Evolutionary conservation across 1,284 basidiomycete species (phyloP).

Genomic region (Cryptococcus sp.): DNA sequence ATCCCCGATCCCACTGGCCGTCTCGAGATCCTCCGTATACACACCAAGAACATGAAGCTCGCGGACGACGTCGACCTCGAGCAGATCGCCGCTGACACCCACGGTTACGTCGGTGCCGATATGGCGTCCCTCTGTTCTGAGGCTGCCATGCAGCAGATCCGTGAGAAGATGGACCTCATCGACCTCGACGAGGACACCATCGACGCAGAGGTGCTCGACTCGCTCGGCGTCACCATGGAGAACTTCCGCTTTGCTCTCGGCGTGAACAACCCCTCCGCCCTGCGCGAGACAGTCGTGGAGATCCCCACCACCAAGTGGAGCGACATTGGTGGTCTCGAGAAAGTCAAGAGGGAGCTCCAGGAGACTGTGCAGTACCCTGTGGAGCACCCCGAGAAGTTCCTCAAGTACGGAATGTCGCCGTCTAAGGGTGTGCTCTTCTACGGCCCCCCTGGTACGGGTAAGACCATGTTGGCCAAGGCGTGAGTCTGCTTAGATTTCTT

Average conservation of each 20-base stretch:
- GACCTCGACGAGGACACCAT: conserved; percentile 92
- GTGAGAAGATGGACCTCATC: conserved; percentile 96
- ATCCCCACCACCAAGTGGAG: conserved; percentile 96
- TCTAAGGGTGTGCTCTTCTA: conserved; percentile 98
- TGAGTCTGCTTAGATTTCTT: conserved; percentile 62
- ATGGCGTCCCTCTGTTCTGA: conserved; percentile 94
- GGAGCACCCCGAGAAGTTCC: conserved; percentile 99
- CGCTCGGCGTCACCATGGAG: conserved; percentile 94
- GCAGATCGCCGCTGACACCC: conserved; percentile 97
- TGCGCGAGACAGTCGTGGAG: conserved; percentile 94
- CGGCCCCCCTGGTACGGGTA: conserved; percentile 97
- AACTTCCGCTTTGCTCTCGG: conserved; percentile 94
- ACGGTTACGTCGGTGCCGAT: conserved; percentile 99
- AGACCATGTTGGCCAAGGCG: conserved; percentile 98
- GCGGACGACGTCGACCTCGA: conserved; percentile 97
- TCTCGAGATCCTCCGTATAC: conserved; percentile 95
- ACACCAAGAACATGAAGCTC: conserved; percentile 99
- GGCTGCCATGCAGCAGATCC: conserved; percentile 97
- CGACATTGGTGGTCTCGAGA: conserved; percentile 96
- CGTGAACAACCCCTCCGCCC: conserved; percentile 91
- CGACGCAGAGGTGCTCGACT: conserved; percentile 93
- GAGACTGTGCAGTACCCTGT: conserved; percentile 99
- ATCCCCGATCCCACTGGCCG: conserved; percentile 98
- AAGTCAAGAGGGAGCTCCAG: conserved; percentile 98
- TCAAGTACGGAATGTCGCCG: conserved; percentile 99